Conservation (phyloP, 2,329 filamentous ascomycete genomes). For the Penicillium brevicompactum region DNA sequence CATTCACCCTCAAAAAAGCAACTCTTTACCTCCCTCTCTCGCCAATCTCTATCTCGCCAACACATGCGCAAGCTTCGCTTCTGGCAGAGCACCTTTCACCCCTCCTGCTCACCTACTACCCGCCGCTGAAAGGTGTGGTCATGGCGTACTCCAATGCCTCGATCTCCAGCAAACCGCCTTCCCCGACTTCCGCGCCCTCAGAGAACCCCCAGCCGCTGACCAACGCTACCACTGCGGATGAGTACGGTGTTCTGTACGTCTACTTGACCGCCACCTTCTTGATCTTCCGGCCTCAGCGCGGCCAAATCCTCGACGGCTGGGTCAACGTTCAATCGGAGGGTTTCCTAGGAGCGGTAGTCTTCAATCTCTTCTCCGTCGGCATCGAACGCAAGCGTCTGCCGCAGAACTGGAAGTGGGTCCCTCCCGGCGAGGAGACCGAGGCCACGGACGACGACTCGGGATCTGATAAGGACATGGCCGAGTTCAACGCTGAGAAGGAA, state of each 20-base stretch:
- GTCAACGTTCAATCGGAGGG: constrained; percentile 87
- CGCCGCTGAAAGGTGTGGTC: constrained; percentile 60
- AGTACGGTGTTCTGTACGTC: constrained; percentile 82
- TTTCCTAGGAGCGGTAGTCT: constrained; percentile 84
- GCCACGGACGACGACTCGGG: constrained; percentile 33
- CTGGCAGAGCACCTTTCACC: constrained; percentile 65
- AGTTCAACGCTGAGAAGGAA: constrained; percentile 42
- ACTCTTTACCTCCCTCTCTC: constrained; percentile 70
- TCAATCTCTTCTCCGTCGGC: constrained; percentile 88
- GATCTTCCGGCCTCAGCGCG: constrained; percentile 74
- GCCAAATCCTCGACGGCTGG: constrained; percentile 74
- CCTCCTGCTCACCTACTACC: constrained; percentile 64
- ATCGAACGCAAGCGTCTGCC: constrained; percentile 79
- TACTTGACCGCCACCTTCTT: constrained; percentile 89
- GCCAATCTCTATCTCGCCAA: constrained; percentile 56
- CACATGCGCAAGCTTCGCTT: constrained; percentile 58
- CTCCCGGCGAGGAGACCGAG: constrained; percentile 49
- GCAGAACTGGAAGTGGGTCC: constrained; percentile 76
- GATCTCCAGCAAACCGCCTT: constrained; percentile 44
- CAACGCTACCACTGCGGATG: constrained; percentile 60
- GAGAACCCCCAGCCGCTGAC: constrained; percentile 43
- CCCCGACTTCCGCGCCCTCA: constrained; percentile 28
- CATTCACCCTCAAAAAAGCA: constrained; percentile 77
- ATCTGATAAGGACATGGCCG: constrained; percentile 9
- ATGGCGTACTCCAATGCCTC: constrained; percentile 55